Conservation (phyloP, 1,284 basidiomycete genomes). For the Puccinia horiana region DNA sequence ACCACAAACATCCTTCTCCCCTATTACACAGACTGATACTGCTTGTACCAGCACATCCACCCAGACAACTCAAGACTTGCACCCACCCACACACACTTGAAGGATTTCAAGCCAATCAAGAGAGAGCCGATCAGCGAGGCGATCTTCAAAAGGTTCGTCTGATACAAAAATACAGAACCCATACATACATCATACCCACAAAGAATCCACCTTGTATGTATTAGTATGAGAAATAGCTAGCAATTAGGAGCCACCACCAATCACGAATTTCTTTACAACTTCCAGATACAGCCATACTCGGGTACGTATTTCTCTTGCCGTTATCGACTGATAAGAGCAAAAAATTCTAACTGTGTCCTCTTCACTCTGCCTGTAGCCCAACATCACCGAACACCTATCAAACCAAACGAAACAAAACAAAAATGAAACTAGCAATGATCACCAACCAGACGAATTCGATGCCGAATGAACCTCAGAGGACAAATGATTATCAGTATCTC, state of each 20-base stretch:
- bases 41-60: no score
- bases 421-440: background rate
- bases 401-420: no score
- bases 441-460: constrained; percentile 15
- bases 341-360: no score
- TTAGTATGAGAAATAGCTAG: no score
- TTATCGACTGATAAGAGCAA: no score
- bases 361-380: no score
- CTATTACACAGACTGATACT: background rate
- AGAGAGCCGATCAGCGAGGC: background rate
- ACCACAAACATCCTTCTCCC: background rate
- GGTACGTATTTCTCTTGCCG: no score
- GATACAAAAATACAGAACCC: background rate
- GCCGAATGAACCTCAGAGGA: background rate
- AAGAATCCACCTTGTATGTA: background rate
- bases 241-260: background rate
- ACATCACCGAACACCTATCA: no score
- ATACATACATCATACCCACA: background rate
- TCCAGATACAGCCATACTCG: background rate
- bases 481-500: background rate
- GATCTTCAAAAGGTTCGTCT: background rate
- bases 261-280: no score
- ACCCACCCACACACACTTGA: background rate
- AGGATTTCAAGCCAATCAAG: background rate
- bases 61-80: no score